Evolutionary conservation across 345 rosid species (phyloP).

Genomic region (Eucalyptus tenuipes): DNA sequence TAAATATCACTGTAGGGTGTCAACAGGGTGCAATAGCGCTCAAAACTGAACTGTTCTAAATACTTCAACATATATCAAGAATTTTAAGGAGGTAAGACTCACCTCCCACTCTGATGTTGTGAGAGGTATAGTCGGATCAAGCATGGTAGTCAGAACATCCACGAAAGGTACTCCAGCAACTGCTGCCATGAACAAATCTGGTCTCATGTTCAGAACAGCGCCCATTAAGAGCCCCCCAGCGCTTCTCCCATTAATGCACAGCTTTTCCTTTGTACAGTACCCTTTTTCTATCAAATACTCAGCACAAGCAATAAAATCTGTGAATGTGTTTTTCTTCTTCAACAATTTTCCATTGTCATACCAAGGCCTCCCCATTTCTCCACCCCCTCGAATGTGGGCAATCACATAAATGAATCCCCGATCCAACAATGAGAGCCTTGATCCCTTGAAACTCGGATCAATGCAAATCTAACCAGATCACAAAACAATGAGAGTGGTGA

Average conservation of each 20-base stretch:
- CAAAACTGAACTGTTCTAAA: neutral
- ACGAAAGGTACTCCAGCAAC: constrained; percentile 95
- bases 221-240: constrained; percentile 96
- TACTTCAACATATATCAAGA: neutral
- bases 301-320: constrained; percentile 78
- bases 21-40: neutral
- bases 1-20: neutral
- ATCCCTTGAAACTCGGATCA: constrained; percentile 64
- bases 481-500: neutral
- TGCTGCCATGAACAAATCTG: constrained; percentile 86
- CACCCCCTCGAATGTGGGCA: constrained; percentile 97
- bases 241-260: constrained; percentile 86
- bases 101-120: constrained; percentile 99
- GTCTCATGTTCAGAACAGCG: constrained; percentile 94
- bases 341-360: constrained; percentile 85
- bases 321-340: constrained; percentile 80
- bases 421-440: constrained; percentile 78
- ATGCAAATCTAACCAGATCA: neutral
- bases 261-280: constrained; percentile 67
- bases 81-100: neutral
- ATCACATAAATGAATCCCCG: constrained; percentile 81
- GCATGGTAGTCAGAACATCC: constrained; percentile 91
- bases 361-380: constrained; percentile 98
- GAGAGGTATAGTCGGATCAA: constrained; percentile 90
- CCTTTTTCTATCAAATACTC: constrained; percentile 57